Evolutionary conservation across 192 early-diverging fungal genomes (phyloP).

Genomic region (Coemansia sp.): DNA sequence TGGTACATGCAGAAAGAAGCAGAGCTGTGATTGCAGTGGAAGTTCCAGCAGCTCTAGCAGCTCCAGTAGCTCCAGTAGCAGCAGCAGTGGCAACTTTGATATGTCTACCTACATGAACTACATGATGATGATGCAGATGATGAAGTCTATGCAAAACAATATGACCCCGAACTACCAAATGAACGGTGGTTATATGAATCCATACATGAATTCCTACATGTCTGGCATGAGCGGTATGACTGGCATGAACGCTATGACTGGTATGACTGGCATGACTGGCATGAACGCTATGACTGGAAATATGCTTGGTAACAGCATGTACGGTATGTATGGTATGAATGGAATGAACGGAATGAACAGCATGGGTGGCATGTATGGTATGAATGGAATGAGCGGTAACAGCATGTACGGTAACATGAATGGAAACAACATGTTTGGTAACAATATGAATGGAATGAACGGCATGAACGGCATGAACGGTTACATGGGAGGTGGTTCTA

Average conservation of each 20-base stretch:
- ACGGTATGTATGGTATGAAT: neutral
- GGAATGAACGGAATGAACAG: neutral
- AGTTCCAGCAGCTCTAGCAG: neutral
- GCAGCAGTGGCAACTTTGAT: neutral
- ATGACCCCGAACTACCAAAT: constrained; percentile 7
- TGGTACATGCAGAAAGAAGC: neutral
- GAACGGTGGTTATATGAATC: constrained; percentile 1
- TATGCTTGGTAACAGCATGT: neutral
- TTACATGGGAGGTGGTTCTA: neutral
- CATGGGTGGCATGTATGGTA: neutral
- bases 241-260: neutral
- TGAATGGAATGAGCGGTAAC: neutral
- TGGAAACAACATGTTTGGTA: neutral
- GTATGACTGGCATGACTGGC: neutral
- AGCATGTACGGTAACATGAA: neutral
- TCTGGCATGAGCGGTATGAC: neutral
- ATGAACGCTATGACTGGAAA: neutral
- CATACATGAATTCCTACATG: neutral
- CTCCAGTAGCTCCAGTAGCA: neutral
- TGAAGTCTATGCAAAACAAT: constrained; percentile 1
- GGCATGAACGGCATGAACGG: neutral
- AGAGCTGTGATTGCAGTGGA: neutral
- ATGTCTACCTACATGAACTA: neutral
- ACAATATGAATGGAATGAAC: neutral
- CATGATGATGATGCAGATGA: constrained; percentile 8